Base-by-base conservation (phyloP, 1,284 basidiomycete genomes). In the Tylopilus sp. region DNA sequence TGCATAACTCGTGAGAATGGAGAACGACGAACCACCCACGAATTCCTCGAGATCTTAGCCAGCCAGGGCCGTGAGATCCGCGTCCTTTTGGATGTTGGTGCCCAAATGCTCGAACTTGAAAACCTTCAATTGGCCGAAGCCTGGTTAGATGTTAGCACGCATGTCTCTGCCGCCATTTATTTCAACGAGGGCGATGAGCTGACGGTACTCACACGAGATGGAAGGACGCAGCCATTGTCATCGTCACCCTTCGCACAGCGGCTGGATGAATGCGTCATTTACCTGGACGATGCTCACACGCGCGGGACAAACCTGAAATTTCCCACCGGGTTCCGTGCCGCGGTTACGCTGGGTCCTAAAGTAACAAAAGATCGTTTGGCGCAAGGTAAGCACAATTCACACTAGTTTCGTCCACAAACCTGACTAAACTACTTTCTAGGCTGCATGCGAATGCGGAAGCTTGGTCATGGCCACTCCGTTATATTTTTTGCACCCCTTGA, bases 261-360 rank as follows among this genome's bases (percentile, higher is more conserved):
- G 55, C 69, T 87, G 0, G 78, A 81, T 22, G 74, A 80, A 62
- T 86, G 84, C 47, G 64, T 86, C 6, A 72, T 88, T 4, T 88
- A 89, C 67, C 81, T 89, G 0, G 87, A 88, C 55, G 86, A 88
- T 62, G 84, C 83, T 1, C 87, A 88, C 65, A 89, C 87, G 1
- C 75, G 87, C 36, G 87, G 87, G 0, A 89, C 86, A 0, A 87
- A 88, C 64, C 73, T 89, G n/a, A 86, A 84, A 56, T 74, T 88
- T 49, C 87, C 87, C 0, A 59, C 18, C 0, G 65, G 77, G 32
- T 79, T 77, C 44, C 80, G 84, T 12, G 87, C 87, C 7, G 82
- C 81, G 2, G 86, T 88, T 8, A 88, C 86, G 4, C 70, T 87
- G 1, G 87, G 86, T 1, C 83, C 83, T 1, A 86, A 83, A 57